Percentiles rank a stretch among this genome's conserved stretches.
These are phyloP conservation scores for Hypericum androsaemum DNA, from an alignment of 345 rosid genomes.

Conservation along the genomic window DNA sequence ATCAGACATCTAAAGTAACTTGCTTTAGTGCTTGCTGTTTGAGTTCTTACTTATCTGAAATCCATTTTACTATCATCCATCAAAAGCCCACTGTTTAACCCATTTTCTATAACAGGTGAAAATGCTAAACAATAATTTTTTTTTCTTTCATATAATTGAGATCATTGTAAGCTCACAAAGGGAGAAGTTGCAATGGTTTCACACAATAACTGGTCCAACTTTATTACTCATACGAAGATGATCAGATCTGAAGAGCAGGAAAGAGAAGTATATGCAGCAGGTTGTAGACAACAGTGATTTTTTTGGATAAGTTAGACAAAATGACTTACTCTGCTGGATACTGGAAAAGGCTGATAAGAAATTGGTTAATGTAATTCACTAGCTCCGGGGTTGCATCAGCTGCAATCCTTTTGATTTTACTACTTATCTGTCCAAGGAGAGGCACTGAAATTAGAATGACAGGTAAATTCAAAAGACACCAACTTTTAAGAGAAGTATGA, in stretches of 20 bases:
- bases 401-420: conserved; percentile 56
- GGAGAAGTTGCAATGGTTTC: no score
- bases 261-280: neutral
- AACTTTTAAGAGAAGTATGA: conserved; percentile 5
- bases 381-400: conserved; percentile 67
- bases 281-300: neutral
- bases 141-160: no score
- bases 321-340: conserved; percentile 60
- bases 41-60: no score
- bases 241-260: neutral
- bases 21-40: no score
- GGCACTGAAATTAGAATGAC: conserved; percentile 18
- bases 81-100: no score
- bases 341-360: conserved; percentile 54
- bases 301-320: neutral
- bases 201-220: no score
- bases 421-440: conserved; percentile 48
- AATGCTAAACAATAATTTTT: no score
- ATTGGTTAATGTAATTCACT: conserved; percentile 37
- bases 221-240: no score
- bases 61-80: no score
- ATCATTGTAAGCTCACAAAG: no score
- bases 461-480: neutral
- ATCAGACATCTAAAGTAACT: no score
- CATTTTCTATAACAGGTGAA: no score